These are phyloP conservation scores for Aureobasidium melanogenum DNA, from an alignment of 2,329 filamentous ascomycete species.

Conservation along the genomic window DNA sequence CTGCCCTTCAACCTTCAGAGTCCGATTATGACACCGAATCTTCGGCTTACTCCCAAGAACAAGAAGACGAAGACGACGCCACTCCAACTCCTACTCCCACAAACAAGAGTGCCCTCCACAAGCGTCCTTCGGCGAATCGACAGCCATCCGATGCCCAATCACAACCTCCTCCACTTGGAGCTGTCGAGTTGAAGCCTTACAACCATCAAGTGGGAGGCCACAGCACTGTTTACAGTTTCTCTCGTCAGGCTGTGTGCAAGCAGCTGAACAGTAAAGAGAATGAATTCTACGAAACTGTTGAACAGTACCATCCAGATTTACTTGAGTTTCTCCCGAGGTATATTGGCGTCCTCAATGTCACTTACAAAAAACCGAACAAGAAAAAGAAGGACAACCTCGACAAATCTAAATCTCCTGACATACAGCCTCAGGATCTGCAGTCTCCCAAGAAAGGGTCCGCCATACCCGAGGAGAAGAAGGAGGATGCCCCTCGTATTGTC, in stretches of 20 bases:
- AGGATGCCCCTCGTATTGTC: slow-evolving; percentile 44
- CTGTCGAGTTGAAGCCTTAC: slow-evolving; percentile 93
- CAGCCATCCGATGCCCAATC: slow-evolving; percentile 19
- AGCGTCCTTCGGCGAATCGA: not conserved
- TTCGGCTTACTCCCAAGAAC: slow-evolving; percentile 28
- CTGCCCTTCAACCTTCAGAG: slow-evolving; percentile 22
- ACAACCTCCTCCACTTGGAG: slow-evolving; percentile 58
- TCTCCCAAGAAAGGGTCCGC: slow-evolving; percentile 7
- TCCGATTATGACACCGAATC: slow-evolving; percentile 35
- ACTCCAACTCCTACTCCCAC: slow-evolving; percentile 40
- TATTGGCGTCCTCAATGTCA: slow-evolving; percentile 93
- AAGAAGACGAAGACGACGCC: slow-evolving; percentile 42
- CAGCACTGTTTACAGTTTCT: slow-evolving; percentile 93
- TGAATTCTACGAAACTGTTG: slow-evolving; percentile 95
- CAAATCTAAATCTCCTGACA: slow-evolving; percentile 6
- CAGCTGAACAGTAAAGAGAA: slow-evolving; percentile 97
- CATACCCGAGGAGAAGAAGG: slow-evolving; percentile 4
- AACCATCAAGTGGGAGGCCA: slow-evolving; percentile 96
- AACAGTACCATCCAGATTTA: slow-evolving; percentile 81
- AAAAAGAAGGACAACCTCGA: slow-evolving; percentile 29
- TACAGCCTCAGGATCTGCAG: not conserved
- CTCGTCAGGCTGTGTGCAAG: slow-evolving; percentile 90
- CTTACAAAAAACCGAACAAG: slow-evolving; percentile 72
- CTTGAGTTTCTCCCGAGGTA: slow-evolving; percentile 90
- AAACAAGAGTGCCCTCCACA: slow-evolving; percentile 10